phyloP scores from a whole-genome alignment of 306 rosid species.

The Casuarina glauca region DNA sequence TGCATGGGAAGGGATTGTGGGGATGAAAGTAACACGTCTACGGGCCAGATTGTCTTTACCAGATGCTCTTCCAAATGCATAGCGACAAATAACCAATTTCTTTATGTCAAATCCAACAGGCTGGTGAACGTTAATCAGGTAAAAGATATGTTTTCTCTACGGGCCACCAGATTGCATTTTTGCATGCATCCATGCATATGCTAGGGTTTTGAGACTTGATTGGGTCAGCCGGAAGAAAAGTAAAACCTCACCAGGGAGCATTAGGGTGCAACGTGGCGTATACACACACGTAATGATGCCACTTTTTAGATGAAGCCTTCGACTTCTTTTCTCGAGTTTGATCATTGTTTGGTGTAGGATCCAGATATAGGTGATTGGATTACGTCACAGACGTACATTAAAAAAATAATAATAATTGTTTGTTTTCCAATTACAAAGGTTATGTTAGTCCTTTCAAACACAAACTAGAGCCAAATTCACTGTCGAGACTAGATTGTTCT shows the following conservation, averaged over 20 bases:
- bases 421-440: too few species aligned
- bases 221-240: conserved; percentile 5
- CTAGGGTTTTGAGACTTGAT: conserved; percentile 21
- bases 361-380: too few species aligned
- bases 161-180: conserved; percentile 5
- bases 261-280: not conserved
- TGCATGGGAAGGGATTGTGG: conserved; percentile 13
- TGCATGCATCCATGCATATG: conserved; percentile 25
- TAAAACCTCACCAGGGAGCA: not conserved
- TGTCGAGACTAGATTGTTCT: too few species aligned
- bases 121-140: conserved; percentile 31
- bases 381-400: too few species aligned
- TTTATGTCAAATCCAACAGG: conserved; percentile 56
- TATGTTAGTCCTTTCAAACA: too few species aligned
- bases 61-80: conserved; percentile 53
- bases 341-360: too few species aligned
- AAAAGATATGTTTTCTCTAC: conserved; percentile 24
- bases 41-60: conserved; percentile 7
- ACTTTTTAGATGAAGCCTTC: too few species aligned
- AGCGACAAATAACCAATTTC: conserved; percentile 41
- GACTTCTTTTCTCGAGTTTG: too few species aligned
- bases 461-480: too few species aligned
- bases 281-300: not conserved
- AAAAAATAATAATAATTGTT: too few species aligned
- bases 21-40: conserved; percentile 40